phyloP scores from a whole-genome alignment of 306 rosid genomes.

The Casuarina equisetifolia region DNA sequence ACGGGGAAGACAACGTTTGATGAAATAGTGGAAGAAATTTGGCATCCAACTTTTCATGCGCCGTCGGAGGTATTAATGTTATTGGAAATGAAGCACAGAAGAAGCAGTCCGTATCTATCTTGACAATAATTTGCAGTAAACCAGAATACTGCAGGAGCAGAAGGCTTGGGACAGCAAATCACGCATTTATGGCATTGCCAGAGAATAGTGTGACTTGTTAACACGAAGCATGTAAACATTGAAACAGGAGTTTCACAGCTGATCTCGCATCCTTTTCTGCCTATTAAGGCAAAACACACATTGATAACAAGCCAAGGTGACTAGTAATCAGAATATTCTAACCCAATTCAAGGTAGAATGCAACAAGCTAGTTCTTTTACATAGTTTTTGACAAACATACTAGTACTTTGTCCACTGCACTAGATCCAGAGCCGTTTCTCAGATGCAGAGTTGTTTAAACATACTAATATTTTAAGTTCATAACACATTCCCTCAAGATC shows the following conservation, averaged over 20 bases:
- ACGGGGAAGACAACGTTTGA: too few relatives aligned
- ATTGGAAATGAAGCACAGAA: background rate
- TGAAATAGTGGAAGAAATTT: background rate
- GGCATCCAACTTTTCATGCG: background rate
- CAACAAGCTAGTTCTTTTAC: background rate
- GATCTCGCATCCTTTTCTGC: conserved; percentile 67
- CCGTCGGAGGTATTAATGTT: background rate
- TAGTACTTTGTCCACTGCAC: too few relatives aligned
- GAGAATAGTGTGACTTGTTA: background rate
- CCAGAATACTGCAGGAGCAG: background rate
- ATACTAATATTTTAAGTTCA: too few relatives aligned
- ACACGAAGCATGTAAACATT: too few relatives aligned
- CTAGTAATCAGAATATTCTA: conserved; percentile 13
- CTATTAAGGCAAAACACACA: conserved; percentile 45
- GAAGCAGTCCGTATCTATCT: background rate
- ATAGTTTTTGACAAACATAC: too few relatives aligned
- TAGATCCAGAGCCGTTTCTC: too few relatives aligned
- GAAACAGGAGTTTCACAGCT: conserved; percentile 58
- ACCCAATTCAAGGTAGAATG: background rate
- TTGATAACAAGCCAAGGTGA: conserved; percentile 29
- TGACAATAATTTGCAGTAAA: background rate
- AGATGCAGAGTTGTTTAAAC: too few relatives aligned
- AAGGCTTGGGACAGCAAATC: background rate
- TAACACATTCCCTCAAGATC: too few relatives aligned
- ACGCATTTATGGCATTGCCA: background rate